Percentiles rank a stretch among this genome's conserved stretches.
These are phyloP conservation scores for Parietichytrium sp. DNA, from an alignment of 108 stramenopile species.

Conservation along the genomic window DNA sequence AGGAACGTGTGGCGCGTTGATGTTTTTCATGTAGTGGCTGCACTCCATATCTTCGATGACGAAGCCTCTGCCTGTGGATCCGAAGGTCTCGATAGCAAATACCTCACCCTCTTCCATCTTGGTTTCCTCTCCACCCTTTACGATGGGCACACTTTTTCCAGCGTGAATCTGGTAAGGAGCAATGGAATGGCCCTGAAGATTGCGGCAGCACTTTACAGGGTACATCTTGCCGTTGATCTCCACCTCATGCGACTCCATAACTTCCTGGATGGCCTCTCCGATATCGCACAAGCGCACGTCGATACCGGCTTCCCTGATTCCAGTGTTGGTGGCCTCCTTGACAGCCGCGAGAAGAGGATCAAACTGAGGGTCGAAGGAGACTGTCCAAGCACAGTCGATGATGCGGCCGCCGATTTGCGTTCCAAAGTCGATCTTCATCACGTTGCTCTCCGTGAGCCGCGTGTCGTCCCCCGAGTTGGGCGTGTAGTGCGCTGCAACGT, in stretches of 20 bases:
- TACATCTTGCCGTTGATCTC: conserved; percentile 85
- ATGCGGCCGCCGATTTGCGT: conserved; percentile 97
- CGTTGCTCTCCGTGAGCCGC: conserved; percentile 81
- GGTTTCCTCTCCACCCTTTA: conserved; percentile 82
- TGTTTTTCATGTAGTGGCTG: conserved; percentile 96
- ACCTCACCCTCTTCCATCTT: conserved; percentile 98
- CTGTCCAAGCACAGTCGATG: conserved; percentile 98
- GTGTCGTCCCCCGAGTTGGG: conserved; percentile 94
- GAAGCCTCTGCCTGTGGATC: conserved; percentile 87
- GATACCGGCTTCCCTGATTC: conserved; percentile 86
- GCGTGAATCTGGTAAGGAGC: conserved; percentile 96
- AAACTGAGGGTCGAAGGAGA: conserved; percentile 86
- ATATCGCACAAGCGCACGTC: conserved; percentile 94
- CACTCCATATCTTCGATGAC: conserved; percentile 97
- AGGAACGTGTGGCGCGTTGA: conserved; percentile 90
- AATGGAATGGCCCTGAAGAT: conserved; percentile 96
- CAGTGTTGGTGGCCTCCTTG: conserved; percentile 87
- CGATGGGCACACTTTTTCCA: conserved; percentile 93
- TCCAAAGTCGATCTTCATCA: conserved; percentile 98
- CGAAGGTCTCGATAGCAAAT: conserved; percentile 99
- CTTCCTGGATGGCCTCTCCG: conserved; percentile 90
- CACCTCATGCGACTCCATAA: conserved; percentile 97
- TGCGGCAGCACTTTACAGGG: conserved; percentile 85
- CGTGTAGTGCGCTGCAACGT: conserved; percentile 98
- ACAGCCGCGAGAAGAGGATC: conserved; percentile 88